Evolutionary conservation across 345 rosid species (phyloP).

Genomic region (Arabidopsis suecica): DNA sequence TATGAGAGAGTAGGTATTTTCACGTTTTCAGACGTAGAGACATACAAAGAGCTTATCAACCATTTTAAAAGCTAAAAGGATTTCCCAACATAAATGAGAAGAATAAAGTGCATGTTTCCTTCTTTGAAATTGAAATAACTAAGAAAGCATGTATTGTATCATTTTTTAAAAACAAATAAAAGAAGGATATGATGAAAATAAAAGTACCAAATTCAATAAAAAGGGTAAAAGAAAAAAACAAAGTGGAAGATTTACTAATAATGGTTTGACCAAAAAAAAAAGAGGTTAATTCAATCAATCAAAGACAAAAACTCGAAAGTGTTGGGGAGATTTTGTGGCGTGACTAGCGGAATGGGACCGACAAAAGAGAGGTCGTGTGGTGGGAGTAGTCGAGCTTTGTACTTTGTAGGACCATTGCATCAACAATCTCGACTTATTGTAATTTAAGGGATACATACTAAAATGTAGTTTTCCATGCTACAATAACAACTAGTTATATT

Average conservation of each 20-base stretch:
- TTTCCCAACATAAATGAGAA: conserved; percentile 22
- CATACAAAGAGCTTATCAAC: conserved; percentile 9
- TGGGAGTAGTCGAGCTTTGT: conserved; percentile 32
- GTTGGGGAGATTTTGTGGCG: conserved; percentile 36
- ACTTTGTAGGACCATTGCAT: conserved; percentile 22
- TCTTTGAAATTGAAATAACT: no score
- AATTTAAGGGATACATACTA: no score
- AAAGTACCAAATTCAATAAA: not conserved
- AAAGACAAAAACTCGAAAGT: conserved; percentile 27
- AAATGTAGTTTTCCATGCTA: no score
- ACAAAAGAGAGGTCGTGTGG: conserved; percentile 33
- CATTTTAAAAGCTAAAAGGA: conserved; percentile 25
- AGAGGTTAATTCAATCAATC: conserved; percentile 19
- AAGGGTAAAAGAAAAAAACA: not conserved
- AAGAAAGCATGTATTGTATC: not conserved
- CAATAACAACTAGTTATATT: no score
- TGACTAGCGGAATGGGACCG: conserved; percentile 42
- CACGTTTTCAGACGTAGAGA: conserved; percentile 39
- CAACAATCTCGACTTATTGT: not conserved
- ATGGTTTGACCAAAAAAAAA: conserved; percentile 1
- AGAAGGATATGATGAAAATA: not conserved
- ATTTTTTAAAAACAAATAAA: not conserved
- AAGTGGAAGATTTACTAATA: not conserved
- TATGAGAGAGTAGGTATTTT: conserved; percentile 36
- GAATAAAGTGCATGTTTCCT: conserved; percentile 5